Conservation (phyloP, 306 rosid species). For the Arachis hypogaea region DNA sequence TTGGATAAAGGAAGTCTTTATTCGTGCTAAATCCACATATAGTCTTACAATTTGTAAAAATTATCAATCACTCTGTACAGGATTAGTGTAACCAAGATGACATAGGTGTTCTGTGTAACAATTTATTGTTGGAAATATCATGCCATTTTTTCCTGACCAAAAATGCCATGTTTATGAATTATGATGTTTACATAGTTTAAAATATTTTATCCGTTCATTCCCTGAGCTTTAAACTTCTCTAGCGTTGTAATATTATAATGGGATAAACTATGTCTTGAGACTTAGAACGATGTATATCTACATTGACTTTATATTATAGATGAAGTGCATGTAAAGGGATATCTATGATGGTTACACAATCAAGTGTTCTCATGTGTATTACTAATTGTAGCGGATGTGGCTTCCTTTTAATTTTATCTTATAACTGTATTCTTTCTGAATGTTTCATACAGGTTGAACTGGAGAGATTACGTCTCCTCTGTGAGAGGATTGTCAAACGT, state of each 20-base stretch:
- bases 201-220: not conserved
- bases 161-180: not conserved
- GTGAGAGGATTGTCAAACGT: conserved; percentile 94
- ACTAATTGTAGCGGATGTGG: not conserved
- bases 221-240: not conserved
- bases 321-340: conserved; percentile 13
- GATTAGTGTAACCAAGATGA: not conserved
- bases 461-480: conserved; percentile 92
- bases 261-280: not conserved
- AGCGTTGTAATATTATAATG: not conserved
- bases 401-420: not conserved
- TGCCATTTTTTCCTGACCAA: conserved; percentile 3
- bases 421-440: conserved; percentile 19
- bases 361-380: not conserved
- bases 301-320: not conserved
- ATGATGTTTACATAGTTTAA: not conserved
- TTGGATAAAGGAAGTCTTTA: not conserved
- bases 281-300: not conserved
- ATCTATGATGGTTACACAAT: not conserved
- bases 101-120: not conserved
- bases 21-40: not conserved
- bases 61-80: not conserved
- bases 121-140: not conserved
- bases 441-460: conserved; percentile 81
- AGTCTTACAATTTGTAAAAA: not conserved